These are phyloP conservation scores for Lecanicillium sp. DNA, from an alignment of 2,329 filamentous ascomycete species.

Conservation along the genomic window DNA sequence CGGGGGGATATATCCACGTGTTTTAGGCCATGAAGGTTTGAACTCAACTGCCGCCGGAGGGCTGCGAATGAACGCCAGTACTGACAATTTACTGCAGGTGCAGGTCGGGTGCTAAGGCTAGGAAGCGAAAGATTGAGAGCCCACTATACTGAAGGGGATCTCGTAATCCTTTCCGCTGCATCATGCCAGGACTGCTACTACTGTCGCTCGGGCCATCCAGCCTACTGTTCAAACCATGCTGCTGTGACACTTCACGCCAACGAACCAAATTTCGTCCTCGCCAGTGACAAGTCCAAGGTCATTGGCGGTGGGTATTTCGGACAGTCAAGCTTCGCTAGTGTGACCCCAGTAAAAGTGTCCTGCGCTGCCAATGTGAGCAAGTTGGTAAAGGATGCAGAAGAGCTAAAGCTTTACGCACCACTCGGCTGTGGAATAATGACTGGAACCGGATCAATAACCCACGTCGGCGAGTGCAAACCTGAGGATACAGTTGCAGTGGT, in stretches of 20 bases:
- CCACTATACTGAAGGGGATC: background rate
- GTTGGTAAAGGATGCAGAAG: constrained; percentile 1
- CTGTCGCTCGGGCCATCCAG: background rate
- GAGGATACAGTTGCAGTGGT: constrained; percentile 2
- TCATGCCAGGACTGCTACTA: constrained; percentile 1
- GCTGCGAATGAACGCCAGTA: background rate
- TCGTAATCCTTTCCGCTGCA: constrained; percentile 4
- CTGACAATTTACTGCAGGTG: background rate
- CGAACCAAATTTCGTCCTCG: constrained; percentile 4
- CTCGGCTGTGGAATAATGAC: constrained; percentile 6
- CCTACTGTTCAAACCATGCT: constrained; percentile 1
- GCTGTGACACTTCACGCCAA: constrained; percentile 1
- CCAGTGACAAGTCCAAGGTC: constrained; percentile 1
- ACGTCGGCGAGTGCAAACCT: background rate
- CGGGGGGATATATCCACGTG: constrained; percentile 1
- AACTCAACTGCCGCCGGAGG: no score
- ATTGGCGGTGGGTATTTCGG: constrained; percentile 6
- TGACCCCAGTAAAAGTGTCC: constrained; percentile 1
- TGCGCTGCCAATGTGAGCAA: constrained; percentile 2
- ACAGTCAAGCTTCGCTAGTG: constrained; percentile 5
- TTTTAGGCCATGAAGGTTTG: constrained; percentile 4
- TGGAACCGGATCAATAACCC: constrained; percentile 4
- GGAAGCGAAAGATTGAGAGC: background rate
- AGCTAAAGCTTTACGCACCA: constrained; percentile 1
- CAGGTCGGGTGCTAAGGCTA: background rate